Base-by-base conservation (phyloP, 768 basidiomycete species). In the Termitomyces sp. region DNA sequence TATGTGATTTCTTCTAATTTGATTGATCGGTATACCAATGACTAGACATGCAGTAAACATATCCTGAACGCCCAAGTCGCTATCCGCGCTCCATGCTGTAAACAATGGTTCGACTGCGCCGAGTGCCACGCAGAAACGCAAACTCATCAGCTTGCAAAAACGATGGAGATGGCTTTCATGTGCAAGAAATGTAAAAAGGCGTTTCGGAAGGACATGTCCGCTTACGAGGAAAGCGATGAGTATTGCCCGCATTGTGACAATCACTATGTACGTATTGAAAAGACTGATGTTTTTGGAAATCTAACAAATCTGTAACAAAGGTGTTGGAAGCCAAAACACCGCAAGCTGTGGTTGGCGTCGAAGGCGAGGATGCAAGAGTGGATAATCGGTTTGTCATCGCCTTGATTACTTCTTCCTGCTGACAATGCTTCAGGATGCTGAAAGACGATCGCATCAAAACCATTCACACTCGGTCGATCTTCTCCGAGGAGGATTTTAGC, bases 221-320 rank as follows among this genome's bases (percentile, higher is more conserved):
- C 71, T 7, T 98, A 92, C 66, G 96, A 98, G 65, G 96, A 99
- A 70, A 94, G 93, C 67, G 95, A 98, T 69, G 97, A 99, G 72
- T 98, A 87, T 69, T 98, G 97, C 69, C 97, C 96, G 0, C 90
- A 97, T 72, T 98, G 97, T 68, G 97, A 98, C 73, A 98, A 98
- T 69, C 95, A 95, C 69, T 99, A 95, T 70, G 97, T 96, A 68
- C 65, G 90, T 37, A n/a, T 29, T 8, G 39, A 12, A n/a, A 22
- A 39, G 5, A 22, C 34, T 37, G 15, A 26, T n/a, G n/a, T 22
- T 16, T 10, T 10, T 10, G 28, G n/a, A 22, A 18, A 37, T 16
- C 53, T 55, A 15, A 26, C 16, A 9, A 44, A 20, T 5, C 24
- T 4, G 31, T 31, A 15, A 10, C 4, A 26, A 66, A 98, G 94